These are phyloP conservation scores for Boletus reticulatus DNA, from an alignment of 768 basidiomycete species.

Conservation along the genomic window DNA sequence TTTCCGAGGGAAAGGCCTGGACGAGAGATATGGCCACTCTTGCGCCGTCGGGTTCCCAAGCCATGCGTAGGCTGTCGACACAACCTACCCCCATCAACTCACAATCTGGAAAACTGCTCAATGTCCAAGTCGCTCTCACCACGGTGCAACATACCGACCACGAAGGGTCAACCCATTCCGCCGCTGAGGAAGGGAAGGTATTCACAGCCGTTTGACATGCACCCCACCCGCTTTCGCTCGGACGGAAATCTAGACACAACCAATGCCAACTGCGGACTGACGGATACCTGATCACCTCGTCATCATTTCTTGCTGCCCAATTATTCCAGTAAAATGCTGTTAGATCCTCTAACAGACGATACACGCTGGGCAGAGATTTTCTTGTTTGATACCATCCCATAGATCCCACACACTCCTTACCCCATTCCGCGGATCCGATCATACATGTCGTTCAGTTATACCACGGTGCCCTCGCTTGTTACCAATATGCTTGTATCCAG, in stretches of 20 bases:
- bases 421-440: background rate
- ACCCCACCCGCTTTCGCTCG: background rate
- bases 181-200: slow-evolving; percentile 3
- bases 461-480: background rate
- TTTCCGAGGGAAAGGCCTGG: slow-evolving; percentile 47
- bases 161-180: slow-evolving; percentile 1
- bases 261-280: background rate
- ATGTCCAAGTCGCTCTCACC: slow-evolving; percentile 18
- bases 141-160: background rate
- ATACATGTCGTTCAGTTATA: background rate
- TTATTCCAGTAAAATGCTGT: background rate
- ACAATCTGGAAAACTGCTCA: background rate
- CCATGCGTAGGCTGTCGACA: slow-evolving; percentile 11
- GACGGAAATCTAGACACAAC: background rate
- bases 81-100: background rate
- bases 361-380: background rate
- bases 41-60: background rate
- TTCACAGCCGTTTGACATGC: background rate
- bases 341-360: background rate
- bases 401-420: background rate
- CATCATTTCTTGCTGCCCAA: background rate
- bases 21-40: slow-evolving; percentile 16
- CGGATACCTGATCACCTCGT: too few relatives aligned
- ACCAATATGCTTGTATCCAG: background rate
- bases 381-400: background rate